Percentiles rank a stretch among this genome's conserved stretches.
Evolutionary conservation across 164 flowering plant genomes (phyloP).

Genomic region (Euptelea pleiosperma): DNA sequence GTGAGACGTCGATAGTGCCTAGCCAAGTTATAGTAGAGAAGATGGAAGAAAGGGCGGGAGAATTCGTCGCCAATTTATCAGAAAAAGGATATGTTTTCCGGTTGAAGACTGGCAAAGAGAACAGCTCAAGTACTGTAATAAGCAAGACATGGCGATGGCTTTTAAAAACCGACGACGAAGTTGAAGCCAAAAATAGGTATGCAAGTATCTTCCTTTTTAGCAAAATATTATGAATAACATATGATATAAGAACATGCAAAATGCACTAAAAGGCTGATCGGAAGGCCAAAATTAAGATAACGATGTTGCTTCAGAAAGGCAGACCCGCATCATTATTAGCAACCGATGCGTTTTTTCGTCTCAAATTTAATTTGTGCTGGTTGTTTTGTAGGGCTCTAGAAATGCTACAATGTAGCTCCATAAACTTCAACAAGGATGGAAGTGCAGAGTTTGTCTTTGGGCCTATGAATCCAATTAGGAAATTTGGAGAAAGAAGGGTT

Average conservation of each 20-base stretch:
- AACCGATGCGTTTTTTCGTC: no score
- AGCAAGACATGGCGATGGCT: constrained; percentile 9
- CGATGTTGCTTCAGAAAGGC: no score
- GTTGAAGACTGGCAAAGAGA: no score
- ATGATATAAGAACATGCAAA: background rate
- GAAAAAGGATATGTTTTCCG: background rate
- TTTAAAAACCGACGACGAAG: constrained; percentile 7
- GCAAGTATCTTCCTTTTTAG: background rate
- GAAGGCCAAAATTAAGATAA: no score
- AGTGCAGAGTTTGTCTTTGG: constrained; percentile 10
- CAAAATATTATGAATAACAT: background rate
- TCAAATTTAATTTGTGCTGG: background rate
- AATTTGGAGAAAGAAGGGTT: constrained; percentile 3
- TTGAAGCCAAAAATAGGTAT: constrained; percentile 7
- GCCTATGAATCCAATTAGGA: constrained; percentile 5
- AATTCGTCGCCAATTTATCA: constrained; percentile 3
- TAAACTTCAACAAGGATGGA: constrained; percentile 3
- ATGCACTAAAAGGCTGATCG: no score
- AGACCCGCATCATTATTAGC: no score
- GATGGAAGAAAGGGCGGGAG: constrained; percentile 9
- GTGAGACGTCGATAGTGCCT: constrained; percentile 14
- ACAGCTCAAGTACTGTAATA: no score
- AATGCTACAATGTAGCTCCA: background rate
- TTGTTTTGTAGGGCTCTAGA: constrained; percentile 6
- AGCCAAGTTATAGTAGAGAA: constrained; percentile 5